Base-by-base conservation (phyloP, 768 basidiomycete species). In the Amanita exitialis region DNA sequence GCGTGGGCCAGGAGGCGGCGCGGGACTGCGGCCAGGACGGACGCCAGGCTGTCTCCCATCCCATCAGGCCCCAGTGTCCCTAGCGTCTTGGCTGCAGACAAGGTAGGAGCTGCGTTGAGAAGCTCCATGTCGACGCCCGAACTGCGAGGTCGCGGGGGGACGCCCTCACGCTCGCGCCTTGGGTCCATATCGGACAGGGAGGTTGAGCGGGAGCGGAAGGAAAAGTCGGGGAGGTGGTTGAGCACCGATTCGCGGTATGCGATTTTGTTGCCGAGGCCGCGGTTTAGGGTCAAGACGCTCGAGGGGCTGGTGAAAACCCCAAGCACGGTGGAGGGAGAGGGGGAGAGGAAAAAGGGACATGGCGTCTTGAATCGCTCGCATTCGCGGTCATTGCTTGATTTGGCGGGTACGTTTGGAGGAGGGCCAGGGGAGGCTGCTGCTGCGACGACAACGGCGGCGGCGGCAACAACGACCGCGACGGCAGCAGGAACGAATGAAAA, bases 231-330 rank as follows among this genome's bases (percentile, higher is more conserved):
- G 27, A 70, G 80, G 5, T 88, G 83, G 84, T 59, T 88, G 1
- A 77, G 80, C 2, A 77, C 85, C 0, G 85, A 89, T 12, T 12
- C 21, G 65, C 80, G 82, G 15, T 88, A 86, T 85, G 86, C 86
- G 0, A 58, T 90, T 7, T 63, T 90, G 21, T 82, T 89, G 51
- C 88, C 88, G 2, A 77, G 85, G 1, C 88, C 88, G 10, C 72
- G 86, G 46, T 76, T 90, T 57, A 78, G 75, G 59, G 52, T 79
- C 13, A 48, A 23, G 36, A 36, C 47, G 0, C 23, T 38, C 53
- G 75, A 73, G 55, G 69, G 71, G 20, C 61, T 62, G n/a, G 34
- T 16, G 20, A 13, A n/a, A n/a, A n/a, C n/a, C n/a, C 34, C 12
- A 37, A 16, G 15, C 2, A 4, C 23, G 1, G 8, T 32, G 21